Conservation (phyloP, 805 yeast species). For the Nakazawaea wyomingensis region DNA sequence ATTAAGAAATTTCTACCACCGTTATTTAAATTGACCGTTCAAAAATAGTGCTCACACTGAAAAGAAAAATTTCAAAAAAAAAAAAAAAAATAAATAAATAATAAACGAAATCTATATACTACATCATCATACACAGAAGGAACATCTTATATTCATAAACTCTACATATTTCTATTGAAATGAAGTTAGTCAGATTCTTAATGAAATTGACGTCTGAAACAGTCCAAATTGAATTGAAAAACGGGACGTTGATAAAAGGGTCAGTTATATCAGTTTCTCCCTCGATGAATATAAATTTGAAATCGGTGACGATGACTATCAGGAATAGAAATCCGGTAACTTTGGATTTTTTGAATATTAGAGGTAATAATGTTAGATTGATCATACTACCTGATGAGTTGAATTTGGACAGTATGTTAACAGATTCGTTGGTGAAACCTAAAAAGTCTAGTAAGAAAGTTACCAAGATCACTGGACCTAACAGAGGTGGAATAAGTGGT, state of each 20-base stretch:
- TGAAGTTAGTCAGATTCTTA: conserved; percentile 72
- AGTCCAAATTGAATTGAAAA: conserved; percentile 85
- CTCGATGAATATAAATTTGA: conserved; percentile 80
- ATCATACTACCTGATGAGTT: conserved; percentile 81
- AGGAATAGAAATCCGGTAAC: conserved; percentile 63
- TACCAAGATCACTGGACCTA: conserved; percentile 12
- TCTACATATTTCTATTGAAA: conserved; percentile 15
- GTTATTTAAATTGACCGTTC: no score
- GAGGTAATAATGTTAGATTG: conserved; percentile 87
- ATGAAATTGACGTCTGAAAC: conserved; percentile 84
- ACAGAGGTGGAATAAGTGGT: conserved; percentile 15
- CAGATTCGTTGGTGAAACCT: conserved; percentile 41
- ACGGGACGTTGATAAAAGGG: conserved; percentile 84
- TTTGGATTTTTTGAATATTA: conserved; percentile 72
- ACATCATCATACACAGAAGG: no score
- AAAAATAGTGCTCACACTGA: no score
- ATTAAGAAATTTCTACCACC: no score
- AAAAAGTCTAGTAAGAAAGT: conserved; percentile 24
- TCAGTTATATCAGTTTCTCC: conserved; percentile 83
- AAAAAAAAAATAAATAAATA: no score
- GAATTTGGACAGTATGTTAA: conserved; percentile 60
- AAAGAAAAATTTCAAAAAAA: no score
- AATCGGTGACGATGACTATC: conserved; percentile 75
- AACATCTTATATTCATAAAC: no score
- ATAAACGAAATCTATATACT: no score